Evolutionary conservation across 257 asterid species (phyloP).

Genomic region (Fraxinus excelsior): DNA sequence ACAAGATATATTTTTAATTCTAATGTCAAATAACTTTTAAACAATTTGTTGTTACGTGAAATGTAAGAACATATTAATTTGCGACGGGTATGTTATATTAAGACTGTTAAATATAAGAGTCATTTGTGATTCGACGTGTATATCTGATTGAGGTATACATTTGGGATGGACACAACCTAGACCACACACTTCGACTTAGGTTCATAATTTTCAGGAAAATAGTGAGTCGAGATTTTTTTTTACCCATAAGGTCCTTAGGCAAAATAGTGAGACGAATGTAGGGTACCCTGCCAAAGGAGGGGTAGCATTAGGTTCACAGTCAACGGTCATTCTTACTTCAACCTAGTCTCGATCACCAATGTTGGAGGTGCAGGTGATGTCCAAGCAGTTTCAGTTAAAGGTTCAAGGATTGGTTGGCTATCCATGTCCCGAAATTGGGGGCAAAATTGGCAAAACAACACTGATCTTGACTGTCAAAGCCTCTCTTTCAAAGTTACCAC

Average conservation of each 20-base stretch:
- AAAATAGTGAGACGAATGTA: slow-evolving; percentile 1
- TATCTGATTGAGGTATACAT: too few species aligned
- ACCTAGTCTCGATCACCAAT: slow-evolving; percentile 51
- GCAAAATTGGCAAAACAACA: slow-evolving; percentile 60
- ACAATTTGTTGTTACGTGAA: neutral
- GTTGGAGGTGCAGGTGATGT: slow-evolving; percentile 64
- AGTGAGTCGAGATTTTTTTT: too few species aligned
- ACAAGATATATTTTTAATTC: neutral
- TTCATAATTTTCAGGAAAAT: neutral
- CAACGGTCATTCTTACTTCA: slow-evolving; percentile 61
- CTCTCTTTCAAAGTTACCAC: slow-evolving; percentile 54
- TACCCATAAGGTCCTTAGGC: too few species aligned
- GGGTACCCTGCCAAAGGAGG: slow-evolving; percentile 51
- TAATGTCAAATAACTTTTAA: neutral
- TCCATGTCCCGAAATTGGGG: slow-evolving; percentile 64
- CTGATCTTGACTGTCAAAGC: slow-evolving; percentile 47
- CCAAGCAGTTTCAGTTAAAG: slow-evolving; percentile 46
- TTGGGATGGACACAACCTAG: neutral
- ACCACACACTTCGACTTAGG: neutral
- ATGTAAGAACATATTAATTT: neutral
- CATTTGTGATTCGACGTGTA: too few species aligned
- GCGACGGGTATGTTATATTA: too few species aligned
- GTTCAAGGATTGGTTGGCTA: slow-evolving; percentile 45
- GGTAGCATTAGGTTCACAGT: slow-evolving; percentile 59
- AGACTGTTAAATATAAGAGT: too few species aligned